These are phyloP conservation scores for Ophiostoma ulmi DNA, from an alignment of 2,329 filamentous ascomycete species.

Conservation along the genomic window DNA sequence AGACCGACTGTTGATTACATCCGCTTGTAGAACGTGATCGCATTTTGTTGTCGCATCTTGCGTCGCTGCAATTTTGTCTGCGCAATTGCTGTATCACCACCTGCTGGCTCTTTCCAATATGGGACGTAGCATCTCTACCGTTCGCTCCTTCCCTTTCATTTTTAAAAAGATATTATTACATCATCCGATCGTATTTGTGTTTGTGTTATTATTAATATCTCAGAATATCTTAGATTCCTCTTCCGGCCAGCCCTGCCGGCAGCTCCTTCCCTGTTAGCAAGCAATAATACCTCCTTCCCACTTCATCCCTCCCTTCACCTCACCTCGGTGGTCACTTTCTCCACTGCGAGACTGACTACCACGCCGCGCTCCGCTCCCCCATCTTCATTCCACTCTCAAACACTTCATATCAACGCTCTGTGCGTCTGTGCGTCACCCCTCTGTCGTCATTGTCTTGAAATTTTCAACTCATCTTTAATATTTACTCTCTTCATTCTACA, in stretches of 20 bases:
- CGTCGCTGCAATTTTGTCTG: background rate
- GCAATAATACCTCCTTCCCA: slow-evolving; percentile 3
- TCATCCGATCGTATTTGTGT: background rate
- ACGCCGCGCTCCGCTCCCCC: slow-evolving; percentile 15
- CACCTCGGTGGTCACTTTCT: slow-evolving; percentile 13
- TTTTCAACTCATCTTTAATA: slow-evolving; percentile 8
- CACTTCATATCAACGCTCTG: slow-evolving; percentile 7
- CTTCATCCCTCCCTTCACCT: background rate
- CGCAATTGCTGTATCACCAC: background rate
- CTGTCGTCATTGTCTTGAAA: slow-evolving; percentile 5
- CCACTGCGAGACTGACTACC: slow-evolving; percentile 15
- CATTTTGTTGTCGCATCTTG: background rate
- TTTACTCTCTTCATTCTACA: background rate
- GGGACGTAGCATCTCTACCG: background rate
- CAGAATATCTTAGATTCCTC: background rate
- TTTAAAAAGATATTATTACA: background rate
- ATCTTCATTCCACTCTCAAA: slow-evolving; percentile 17
- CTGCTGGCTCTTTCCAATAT: background rate
- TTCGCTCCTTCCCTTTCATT: background rate
- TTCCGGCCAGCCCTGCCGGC: slow-evolving; percentile 7
- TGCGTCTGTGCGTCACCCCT: slow-evolving; percentile 3
- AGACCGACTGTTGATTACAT: background rate
- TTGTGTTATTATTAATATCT: background rate
- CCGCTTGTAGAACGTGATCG: background rate
- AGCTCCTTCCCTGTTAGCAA: background rate